phyloP scores from a whole-genome alignment of 1,284 basidiomycete species.

The Trametes polyzona region DNA sequence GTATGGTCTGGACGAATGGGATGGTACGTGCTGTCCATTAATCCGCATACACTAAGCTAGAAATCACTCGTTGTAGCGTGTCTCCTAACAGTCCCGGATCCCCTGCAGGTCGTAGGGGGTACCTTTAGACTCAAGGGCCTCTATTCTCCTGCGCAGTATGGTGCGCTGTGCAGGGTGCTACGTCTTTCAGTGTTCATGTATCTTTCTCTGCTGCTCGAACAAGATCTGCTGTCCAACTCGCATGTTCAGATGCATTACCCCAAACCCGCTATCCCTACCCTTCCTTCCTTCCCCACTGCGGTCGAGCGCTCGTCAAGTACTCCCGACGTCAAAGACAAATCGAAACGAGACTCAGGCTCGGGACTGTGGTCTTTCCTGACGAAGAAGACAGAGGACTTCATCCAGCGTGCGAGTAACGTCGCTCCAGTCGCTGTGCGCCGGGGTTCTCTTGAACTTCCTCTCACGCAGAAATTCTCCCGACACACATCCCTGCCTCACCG shows the following conservation, averaged over 20 bases:
- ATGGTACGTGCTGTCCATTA: conserved; percentile 40
- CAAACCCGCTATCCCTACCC: conserved; percentile 29
- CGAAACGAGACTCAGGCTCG: conserved; percentile 34
- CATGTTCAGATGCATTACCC: conserved; percentile 50
- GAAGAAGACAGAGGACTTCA: conserved; percentile 43
- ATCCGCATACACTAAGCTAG: not conserved
- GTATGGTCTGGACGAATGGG: conserved; percentile 56
- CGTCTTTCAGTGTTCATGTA: conserved; percentile 58
- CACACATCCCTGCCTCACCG: conserved; percentile 15
- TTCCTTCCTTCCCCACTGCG: conserved; percentile 21
- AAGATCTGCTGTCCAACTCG: conserved; percentile 58
- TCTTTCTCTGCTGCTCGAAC: conserved; percentile 64
- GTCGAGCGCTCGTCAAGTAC: conserved; percentile 25
- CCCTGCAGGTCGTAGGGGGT: conserved; percentile 55
- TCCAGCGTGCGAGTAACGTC: conserved; percentile 40
- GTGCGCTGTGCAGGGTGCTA: conserved; percentile 50
- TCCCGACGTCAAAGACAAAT: conserved; percentile 26
- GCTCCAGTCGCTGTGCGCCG: conserved; percentile 37
- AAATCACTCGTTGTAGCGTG: conserved; percentile 5
- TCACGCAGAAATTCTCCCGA: conserved; percentile 18
- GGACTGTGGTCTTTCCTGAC: conserved; percentile 48
- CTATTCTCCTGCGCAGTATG: conserved; percentile 46
- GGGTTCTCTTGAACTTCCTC: conserved; percentile 44
- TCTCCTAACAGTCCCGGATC: conserved; percentile 24
- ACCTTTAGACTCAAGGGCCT: conserved; percentile 58